phyloP scores from a whole-genome alignment of 306 rosid genomes.

The Glycine latifolia region DNA sequence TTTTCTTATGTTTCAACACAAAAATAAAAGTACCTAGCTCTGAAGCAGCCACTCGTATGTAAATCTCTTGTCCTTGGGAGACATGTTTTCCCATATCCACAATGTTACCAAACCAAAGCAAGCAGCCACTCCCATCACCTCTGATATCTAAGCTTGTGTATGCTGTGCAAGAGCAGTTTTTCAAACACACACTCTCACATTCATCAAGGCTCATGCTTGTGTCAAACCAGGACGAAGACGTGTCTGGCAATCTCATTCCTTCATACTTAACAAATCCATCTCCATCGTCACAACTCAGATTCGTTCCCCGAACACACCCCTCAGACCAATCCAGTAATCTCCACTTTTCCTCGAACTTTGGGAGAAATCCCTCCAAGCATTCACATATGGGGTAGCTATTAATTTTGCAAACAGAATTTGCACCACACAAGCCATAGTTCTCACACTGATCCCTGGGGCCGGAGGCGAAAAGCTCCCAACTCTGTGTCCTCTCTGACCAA shows the following conservation, averaged over 20 bases:
- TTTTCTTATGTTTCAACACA: conserved; percentile 7
- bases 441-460: conserved; percentile 44
- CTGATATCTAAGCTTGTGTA: conserved; percentile 36
- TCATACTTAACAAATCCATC: conserved; percentile 40
- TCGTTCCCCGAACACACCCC: conserved; percentile 36
- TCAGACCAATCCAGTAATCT: conserved; percentile 34
- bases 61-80: conserved; percentile 30
- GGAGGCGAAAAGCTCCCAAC: conserved; percentile 29
- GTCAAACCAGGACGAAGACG: conserved; percentile 36
- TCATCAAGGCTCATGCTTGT: conserved; percentile 35
- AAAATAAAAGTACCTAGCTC: not conserved
- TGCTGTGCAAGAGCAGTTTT: conserved; percentile 42
- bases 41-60: conserved; percentile 28
- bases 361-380: conserved; percentile 44
- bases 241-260: conserved; percentile 47
- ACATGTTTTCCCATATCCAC: conserved; percentile 34
- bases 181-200: conserved; percentile 42
- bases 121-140: conserved; percentile 46
- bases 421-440: conserved; percentile 50
- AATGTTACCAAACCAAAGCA: conserved; percentile 50
- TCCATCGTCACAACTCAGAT: conserved; percentile 27
- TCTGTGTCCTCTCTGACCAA: conserved; percentile 18
- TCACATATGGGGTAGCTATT: conserved; percentile 26
- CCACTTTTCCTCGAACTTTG: not conserved
- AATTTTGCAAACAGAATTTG: conserved; percentile 36